phyloP scores from a whole-genome alignment of 768 basidiomycete genomes.

The Russula abietina region DNA sequence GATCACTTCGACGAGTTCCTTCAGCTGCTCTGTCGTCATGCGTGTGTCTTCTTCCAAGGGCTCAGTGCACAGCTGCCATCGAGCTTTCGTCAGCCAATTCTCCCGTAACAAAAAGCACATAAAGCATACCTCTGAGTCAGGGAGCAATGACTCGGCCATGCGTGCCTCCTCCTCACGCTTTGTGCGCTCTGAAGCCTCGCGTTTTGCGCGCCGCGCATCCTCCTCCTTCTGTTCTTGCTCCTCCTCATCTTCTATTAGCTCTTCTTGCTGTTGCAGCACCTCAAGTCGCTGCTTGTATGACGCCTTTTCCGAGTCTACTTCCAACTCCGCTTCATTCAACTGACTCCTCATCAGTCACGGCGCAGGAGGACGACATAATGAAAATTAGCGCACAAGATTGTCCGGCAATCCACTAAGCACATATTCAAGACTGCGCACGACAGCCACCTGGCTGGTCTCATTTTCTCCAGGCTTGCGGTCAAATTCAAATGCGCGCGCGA shows the following conservation, averaged over 20 bases:
- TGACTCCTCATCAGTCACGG: constrained; percentile 32
- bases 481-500: constrained; percentile 94
- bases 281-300: constrained; percentile 98
- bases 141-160: constrained; percentile 74
- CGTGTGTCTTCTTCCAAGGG: constrained; percentile 62
- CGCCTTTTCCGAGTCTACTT: constrained; percentile 89
- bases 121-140: constrained; percentile 75
- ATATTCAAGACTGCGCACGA: constrained; percentile 78
- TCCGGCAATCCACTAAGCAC: constrained; percentile 92
- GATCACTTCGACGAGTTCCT: constrained; percentile 88
- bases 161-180: constrained; percentile 58
- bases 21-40: constrained; percentile 95
- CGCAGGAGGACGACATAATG: not conserved
- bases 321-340: constrained; percentile 96
- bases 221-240: constrained; percentile 97
- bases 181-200: constrained; percentile 65
- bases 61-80: constrained; percentile 56
- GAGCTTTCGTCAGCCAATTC: not conserved
- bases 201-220: constrained; percentile 79
- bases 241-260: constrained; percentile 98
- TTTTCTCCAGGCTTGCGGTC: constrained; percentile 67
- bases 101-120: not conserved
- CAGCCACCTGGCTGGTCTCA: constrained; percentile 75
- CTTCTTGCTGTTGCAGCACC: constrained; percentile 95
- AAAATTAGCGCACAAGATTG: constrained; percentile 62